Conservation (phyloP, 768 basidiomycete genomes). For the Termitomyces sp. region DNA sequence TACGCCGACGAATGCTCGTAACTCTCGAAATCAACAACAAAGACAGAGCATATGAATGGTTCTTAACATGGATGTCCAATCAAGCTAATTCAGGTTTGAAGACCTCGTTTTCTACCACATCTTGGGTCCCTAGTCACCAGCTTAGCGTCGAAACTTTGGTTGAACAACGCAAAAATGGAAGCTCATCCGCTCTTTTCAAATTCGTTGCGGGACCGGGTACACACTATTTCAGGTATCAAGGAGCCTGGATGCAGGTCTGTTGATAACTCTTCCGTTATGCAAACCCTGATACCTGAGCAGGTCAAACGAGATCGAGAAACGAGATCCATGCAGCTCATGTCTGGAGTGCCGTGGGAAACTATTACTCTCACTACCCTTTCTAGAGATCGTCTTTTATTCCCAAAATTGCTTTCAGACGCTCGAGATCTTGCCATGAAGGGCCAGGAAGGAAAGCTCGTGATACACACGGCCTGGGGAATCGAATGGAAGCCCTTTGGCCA, state of each 20-base stretch:
- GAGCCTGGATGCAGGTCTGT: constrained; percentile 93
- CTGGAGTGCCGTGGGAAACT: constrained; percentile 96
- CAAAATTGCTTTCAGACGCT: constrained; percentile 80
- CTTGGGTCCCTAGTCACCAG: constrained; percentile 79
- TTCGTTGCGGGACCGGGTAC: constrained; percentile 95
- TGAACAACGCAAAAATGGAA: constrained; percentile 87
- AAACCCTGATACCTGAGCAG: constrained; percentile 31
- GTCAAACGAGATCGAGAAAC: constrained; percentile 94
- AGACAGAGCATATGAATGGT: constrained; percentile 94
- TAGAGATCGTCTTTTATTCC: constrained; percentile 76
- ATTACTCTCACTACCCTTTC: constrained; percentile 91
- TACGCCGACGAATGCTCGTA: constrained; percentile 88
- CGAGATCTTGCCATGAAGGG: constrained; percentile 77
- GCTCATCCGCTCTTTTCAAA: constrained; percentile 82
- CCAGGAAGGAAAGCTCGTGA: constrained; percentile 91
- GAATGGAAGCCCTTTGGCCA: constrained; percentile 97
- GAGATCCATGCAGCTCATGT: constrained; percentile 85
- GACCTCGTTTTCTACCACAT: constrained; percentile 20
- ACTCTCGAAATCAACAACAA: constrained; percentile 95
- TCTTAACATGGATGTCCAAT: constrained; percentile 91
- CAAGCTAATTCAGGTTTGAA: constrained; percentile 36
- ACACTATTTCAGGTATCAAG: constrained; percentile 86
- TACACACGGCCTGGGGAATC: constrained; percentile 94
- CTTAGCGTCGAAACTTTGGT: constrained; percentile 91
- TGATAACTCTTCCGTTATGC: not conserved